Conservation (phyloP, 2,329 filamentous ascomycete genomes). For the Penicillium sp. region DNA sequence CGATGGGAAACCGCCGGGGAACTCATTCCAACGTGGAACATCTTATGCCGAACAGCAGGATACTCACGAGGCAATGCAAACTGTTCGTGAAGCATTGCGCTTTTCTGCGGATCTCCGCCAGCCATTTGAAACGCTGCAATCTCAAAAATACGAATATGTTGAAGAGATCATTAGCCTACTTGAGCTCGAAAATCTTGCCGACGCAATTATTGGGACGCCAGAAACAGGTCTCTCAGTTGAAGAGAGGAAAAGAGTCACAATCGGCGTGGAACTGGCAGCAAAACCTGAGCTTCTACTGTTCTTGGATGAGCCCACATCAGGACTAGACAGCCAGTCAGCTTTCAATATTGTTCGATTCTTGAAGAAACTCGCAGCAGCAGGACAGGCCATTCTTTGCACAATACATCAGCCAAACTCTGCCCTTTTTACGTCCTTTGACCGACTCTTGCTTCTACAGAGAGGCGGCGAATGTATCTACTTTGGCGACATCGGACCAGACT, state of each 20-base stretch:
- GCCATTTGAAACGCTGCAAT: slow-evolving; percentile 53
- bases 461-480: slow-evolving; percentile 54
- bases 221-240: slow-evolving; percentile 57
- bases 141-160: slow-evolving; percentile 62
- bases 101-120: slow-evolving; percentile 63
- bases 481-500: slow-evolving; percentile 52
- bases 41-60: slow-evolving; percentile 64
- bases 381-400: slow-evolving; percentile 57
- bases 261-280: slow-evolving; percentile 37
- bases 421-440: slow-evolving; percentile 56
- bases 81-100: slow-evolving; percentile 62
- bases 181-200: slow-evolving; percentile 62
- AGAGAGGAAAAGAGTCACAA: slow-evolving; percentile 41
- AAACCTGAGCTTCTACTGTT: slow-evolving; percentile 56
- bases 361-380: slow-evolving; percentile 55
- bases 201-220: slow-evolving; percentile 60
- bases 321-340: slow-evolving; percentile 55
- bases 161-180: slow-evolving; percentile 62
- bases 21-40: slow-evolving; percentile 60
- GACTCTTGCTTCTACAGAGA: slow-evolving; percentile 51
- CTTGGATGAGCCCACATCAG: slow-evolving; percentile 59
- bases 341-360: slow-evolving; percentile 58
- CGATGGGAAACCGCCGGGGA: slow-evolving; percentile 55
- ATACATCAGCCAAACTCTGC: slow-evolving; percentile 58
- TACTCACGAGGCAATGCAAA: slow-evolving; percentile 58